A percentile compares a stretch with the other conserved stretches of the same genome.
Conservation (phyloP, 2,329 filamentous ascomycete genomes). For the Ophiostoma ulmi region DNA sequence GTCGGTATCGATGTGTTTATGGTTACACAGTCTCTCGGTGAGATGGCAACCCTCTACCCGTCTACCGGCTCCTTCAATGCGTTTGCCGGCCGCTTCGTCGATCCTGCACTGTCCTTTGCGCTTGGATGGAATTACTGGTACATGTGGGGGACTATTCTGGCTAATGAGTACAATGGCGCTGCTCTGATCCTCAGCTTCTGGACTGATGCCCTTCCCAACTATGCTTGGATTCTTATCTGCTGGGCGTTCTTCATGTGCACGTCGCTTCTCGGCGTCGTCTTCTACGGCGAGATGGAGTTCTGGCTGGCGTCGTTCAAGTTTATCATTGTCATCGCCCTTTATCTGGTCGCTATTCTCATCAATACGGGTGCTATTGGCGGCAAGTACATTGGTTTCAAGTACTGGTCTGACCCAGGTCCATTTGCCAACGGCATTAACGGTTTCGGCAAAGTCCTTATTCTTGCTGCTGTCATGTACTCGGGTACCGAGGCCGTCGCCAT, state of each 20-base stretch:
- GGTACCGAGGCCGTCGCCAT: constrained; percentile 30
- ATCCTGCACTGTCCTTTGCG: constrained; percentile 43
- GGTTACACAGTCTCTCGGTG: constrained; percentile 42
- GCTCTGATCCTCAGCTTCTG: constrained; percentile 42
- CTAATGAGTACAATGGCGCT: constrained; percentile 27
- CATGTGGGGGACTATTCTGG: constrained; percentile 31
- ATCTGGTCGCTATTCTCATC: constrained; percentile 46
- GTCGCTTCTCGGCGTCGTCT: constrained; percentile 36
- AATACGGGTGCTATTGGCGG: constrained; percentile 36
- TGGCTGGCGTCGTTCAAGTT: constrained; percentile 42
- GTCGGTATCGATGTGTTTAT: constrained; percentile 43
- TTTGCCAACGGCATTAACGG: constrained; percentile 48
- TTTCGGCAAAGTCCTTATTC: constrained; percentile 41
- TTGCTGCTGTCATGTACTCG: constrained; percentile 28
- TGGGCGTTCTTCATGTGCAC: constrained; percentile 35
- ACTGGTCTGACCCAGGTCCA: constrained; percentile 47
- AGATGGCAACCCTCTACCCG: constrained; percentile 59
- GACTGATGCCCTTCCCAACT: constrained; percentile 41
- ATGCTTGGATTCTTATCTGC: constrained; percentile 41
- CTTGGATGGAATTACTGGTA: constrained; percentile 50
- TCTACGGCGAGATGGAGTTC: constrained; percentile 44
- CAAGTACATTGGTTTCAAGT: constrained; percentile 34
- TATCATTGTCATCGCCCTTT: constrained; percentile 36
- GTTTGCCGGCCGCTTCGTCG: constrained; percentile 44
- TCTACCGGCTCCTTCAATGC: constrained; percentile 47